Percentiles rank a stretch among this genome's conserved stretches.
Conservation (phyloP, 345 rosid genomes). For the Hibiscus tridactylites region DNA sequence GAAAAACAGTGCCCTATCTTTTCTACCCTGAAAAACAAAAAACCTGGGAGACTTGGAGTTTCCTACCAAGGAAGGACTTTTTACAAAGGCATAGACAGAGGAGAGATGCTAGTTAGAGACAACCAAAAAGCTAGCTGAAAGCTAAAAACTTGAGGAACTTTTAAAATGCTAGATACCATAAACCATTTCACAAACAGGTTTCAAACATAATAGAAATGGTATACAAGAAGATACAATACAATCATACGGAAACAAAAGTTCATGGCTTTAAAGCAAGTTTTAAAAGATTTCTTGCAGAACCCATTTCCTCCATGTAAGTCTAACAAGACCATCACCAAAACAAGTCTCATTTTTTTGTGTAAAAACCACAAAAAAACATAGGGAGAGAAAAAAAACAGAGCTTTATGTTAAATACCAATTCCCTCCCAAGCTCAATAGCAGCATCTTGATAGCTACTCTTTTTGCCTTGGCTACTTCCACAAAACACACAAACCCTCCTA, state of each 20-base stretch:
- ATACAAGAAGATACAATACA: conserved; percentile 3
- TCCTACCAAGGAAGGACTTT: neutral
- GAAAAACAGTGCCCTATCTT: neutral
- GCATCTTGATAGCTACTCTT: conserved; percentile 85
- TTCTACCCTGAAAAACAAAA: neutral
- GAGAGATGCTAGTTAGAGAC: conserved; percentile 3
- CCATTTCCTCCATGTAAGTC: neutral
- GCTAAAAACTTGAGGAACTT: neutral
- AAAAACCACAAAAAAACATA: conserved; percentile 3
- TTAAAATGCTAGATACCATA: conserved; percentile 7
- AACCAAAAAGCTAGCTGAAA: conserved; percentile 2
- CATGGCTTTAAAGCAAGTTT: neutral
- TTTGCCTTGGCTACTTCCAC: conserved; percentile 84
- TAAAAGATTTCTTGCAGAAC: neutral
- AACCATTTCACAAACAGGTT: conserved; percentile 15
- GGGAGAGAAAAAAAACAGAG: neutral
- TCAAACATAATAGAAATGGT: neutral
- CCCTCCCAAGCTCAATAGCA: conserved; percentile 74
- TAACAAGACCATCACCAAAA: neutral
- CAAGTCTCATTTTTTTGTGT: neutral
- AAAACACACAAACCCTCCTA: conserved; percentile 73
- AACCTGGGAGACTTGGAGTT: neutral
- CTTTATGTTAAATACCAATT: conserved; percentile 42
- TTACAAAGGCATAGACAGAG: neutral
- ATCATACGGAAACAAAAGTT: neutral